Evolutionary conservation across 1,284 basidiomycete species (phyloP).

Genomic region (Schizophyllum commune): DNA sequence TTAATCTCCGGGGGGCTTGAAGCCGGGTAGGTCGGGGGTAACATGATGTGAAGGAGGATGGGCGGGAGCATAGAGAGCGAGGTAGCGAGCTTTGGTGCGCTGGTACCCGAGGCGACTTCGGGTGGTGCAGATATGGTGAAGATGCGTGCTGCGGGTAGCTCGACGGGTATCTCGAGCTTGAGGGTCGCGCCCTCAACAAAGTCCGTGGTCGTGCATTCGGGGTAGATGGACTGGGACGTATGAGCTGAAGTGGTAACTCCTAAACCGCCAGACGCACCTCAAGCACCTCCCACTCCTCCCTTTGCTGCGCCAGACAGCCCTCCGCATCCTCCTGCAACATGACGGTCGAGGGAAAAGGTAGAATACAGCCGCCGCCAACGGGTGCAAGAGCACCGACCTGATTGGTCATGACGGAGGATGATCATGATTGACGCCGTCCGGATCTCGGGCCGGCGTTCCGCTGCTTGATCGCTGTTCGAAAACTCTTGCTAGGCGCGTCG

Average conservation of each 20-base stretch:
- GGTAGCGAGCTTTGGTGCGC: constrained; percentile 12
- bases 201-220: constrained; percentile 50
- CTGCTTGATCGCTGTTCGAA: not conserved
- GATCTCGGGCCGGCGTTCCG: not conserved
- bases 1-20: constrained; percentile 43
- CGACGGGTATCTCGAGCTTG: constrained; percentile 56
- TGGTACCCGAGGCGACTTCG: constrained; percentile 2
- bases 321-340: not conserved
- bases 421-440: not conserved
- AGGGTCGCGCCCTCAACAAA: constrained; percentile 26
- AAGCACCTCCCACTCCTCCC: constrained; percentile 41
- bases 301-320: not conserved
- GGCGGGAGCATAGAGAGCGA: constrained; percentile 49
- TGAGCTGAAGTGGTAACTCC: not conserved
- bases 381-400: not conserved
- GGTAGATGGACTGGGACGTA: constrained; percentile 56
- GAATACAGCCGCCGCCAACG: not conserved
- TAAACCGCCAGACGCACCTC: constrained; percentile 32
- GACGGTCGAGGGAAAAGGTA: not conserved
- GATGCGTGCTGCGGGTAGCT: constrained; percentile 36
- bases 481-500: not conserved
- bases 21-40: constrained; percentile 54
- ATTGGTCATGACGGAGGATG: not conserved
- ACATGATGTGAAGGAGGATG: constrained; percentile 44
- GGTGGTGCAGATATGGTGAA: constrained; percentile 28